Conservation (phyloP, 192 early-diverging fungal species). For the Coemansia sp. region DNA sequence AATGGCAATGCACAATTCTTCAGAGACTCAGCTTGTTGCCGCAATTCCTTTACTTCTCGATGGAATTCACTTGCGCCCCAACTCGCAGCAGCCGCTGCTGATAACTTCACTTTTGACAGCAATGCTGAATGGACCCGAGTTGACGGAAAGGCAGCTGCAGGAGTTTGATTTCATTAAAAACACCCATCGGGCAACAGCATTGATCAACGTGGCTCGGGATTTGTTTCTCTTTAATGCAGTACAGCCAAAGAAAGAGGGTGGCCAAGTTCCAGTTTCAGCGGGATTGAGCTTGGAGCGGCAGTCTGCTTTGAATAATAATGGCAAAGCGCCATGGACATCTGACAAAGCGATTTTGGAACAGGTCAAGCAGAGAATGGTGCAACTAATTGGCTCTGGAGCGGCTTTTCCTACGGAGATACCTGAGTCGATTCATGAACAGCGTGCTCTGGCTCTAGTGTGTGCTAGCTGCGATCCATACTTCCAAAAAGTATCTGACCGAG, state of each 20-base stretch:
- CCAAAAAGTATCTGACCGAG: conserved; percentile 59
- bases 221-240: conserved; percentile 24
- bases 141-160: conserved; percentile 21
- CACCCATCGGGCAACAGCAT: conserved; percentile 3
- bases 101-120: conserved; percentile 68
- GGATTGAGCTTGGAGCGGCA: conserved; percentile 21
- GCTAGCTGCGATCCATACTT: conserved; percentile 67
- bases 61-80: conserved; percentile 58
- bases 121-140: conserved; percentile 21
- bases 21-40: conserved; percentile 39
- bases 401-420: conserved; percentile 50
- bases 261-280: conserved; percentile 2
- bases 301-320: conserved; percentile 60
- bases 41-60: conserved; percentile 63
- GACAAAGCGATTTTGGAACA: conserved; percentile 33
- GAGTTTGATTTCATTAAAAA: conserved; percentile 4
- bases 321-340: conserved; percentile 69
- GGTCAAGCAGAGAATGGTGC: conserved; percentile 23
- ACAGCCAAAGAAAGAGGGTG: not conserved
- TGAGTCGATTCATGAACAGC: conserved; percentile 50
- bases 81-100: conserved; percentile 60
- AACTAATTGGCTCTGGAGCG: conserved; percentile 28
- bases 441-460: conserved; percentile 41
- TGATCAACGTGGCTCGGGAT: conserved; percentile 16
- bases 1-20: conserved; percentile 64